A percentile compares a stretch with the other conserved stretches of the same genome.
Conservation (phyloP, 1,284 basidiomycete species). For the Austroboletus novae-zelandiae region DNA sequence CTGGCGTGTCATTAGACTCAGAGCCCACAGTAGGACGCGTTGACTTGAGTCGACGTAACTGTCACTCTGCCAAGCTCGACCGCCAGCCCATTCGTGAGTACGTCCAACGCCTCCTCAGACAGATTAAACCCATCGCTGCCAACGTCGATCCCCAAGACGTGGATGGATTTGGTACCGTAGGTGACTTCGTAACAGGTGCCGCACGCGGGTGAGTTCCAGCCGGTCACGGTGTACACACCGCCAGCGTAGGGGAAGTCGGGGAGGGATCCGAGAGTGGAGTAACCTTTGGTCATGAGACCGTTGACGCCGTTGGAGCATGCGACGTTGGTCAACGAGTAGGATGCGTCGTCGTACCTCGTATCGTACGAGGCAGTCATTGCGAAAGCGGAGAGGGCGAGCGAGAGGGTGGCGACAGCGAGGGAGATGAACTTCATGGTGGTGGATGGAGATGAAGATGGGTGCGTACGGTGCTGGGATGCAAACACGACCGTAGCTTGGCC, state of each 20-base stretch:
- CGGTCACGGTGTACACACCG: conserved; percentile 35
- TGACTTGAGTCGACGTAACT: background rate
- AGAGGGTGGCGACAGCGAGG: background rate
- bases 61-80: background rate
- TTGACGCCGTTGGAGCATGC: conserved; percentile 53
- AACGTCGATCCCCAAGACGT: background rate
- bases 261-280: conserved; percentile 41
- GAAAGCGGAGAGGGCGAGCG: background rate
- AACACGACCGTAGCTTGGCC: no score
- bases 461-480: no score
- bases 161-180: background rate
- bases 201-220: background rate
- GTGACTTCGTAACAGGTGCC: background rate
- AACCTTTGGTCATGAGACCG: conserved; percentile 42
- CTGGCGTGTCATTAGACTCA: no score
- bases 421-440: background rate
- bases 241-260: conserved; percentile 48
- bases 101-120: conserved; percentile 44
- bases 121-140: conserved; percentile 44
- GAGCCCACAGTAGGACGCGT: background rate
- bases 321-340: conserved; percentile 36
- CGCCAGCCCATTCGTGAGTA: conserved; percentile 32
- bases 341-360: background rate
- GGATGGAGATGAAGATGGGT: no score
- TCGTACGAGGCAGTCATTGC: background rate